Evolutionary conservation across 352 stramenopile genomes (phyloP).

Genomic region (Phytophthora sansomeana): DNA sequence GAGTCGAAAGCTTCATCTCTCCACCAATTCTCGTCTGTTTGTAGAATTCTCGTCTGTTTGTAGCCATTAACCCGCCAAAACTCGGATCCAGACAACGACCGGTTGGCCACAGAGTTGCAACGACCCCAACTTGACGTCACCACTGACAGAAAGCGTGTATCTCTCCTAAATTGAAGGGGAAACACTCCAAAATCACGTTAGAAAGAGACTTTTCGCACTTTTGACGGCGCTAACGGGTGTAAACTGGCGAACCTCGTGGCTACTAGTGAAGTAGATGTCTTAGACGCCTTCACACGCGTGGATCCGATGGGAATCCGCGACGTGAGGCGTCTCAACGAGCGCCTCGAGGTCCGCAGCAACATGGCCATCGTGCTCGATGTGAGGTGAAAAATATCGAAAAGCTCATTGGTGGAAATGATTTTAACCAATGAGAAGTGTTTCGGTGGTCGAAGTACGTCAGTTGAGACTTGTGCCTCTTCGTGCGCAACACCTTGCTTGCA

Average conservation of each 20-base stretch:
- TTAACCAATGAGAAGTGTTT: constrained; percentile 5
- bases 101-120: neutral
- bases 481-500: constrained; percentile 7
- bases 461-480: constrained; percentile 16
- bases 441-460: neutral
- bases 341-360: constrained; percentile 11
- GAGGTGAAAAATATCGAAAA: too few relatives aligned
- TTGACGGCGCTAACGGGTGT: neutral
- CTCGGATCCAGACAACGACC: neutral
- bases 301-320: neutral
- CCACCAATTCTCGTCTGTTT: too few relatives aligned
- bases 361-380: constrained; percentile 7
- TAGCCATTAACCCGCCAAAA: neutral
- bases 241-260: neutral
- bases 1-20: constrained; percentile 7
- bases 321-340: constrained; percentile 19
- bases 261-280: neutral
- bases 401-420: too few relatives aligned
- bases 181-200: neutral
- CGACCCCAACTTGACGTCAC: constrained; percentile 5
- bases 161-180: neutral
- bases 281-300: neutral
- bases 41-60: neutral
- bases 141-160: constrained; percentile 17
- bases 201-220: neutral